phyloP scores from a whole-genome alignment of 2,329 filamentous ascomycete genomes.

The Exophiala phaeomuriformis region DNA sequence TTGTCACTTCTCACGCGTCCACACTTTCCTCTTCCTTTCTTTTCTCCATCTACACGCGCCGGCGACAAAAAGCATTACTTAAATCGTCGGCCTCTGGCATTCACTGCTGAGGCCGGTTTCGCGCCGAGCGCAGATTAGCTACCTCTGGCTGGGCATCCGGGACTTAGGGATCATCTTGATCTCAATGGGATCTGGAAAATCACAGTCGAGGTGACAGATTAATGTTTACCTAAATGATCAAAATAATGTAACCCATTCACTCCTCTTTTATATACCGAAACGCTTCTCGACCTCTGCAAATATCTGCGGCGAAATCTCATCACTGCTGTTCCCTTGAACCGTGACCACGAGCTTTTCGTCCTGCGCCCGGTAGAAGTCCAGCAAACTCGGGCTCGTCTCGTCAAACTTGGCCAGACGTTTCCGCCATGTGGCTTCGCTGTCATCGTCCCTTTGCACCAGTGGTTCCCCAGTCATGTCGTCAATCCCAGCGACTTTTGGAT shows the following conservation, averaged over 20 bases:
- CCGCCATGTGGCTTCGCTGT: constrained; percentile 79
- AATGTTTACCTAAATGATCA: not conserved
- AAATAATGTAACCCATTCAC: not conserved
- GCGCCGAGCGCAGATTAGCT: constrained; percentile 22
- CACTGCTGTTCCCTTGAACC: constrained; percentile 79
- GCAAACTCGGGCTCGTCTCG: constrained; percentile 73
- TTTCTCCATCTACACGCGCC: constrained; percentile 18
- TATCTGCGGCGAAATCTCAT: constrained; percentile 91
- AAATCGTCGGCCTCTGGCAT: constrained; percentile 22
- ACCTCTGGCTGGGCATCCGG: constrained; percentile 29
- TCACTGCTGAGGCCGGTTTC: constrained; percentile 25
- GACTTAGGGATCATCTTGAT: constrained; percentile 28
- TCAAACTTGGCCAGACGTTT: constrained; percentile 74
- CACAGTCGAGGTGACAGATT: constrained; percentile 28
- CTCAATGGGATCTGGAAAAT: constrained; percentile 29
- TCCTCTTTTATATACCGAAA: constrained; percentile 46
- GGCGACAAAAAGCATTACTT: constrained; percentile 25
- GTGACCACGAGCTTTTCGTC: constrained; percentile 66
- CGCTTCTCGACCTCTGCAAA: constrained; percentile 72
- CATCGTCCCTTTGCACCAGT: constrained; percentile 74
- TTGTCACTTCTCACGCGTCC: not conserved
- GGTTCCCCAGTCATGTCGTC: constrained; percentile 89
- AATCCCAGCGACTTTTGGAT: constrained; percentile 67
- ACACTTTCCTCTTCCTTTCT: constrained; percentile 1
- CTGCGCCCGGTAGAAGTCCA: constrained; percentile 81